Evolutionary conservation across 2,329 filamentous ascomycete genomes (phyloP).

Genomic region (Ascosphaera aggregata): DNA sequence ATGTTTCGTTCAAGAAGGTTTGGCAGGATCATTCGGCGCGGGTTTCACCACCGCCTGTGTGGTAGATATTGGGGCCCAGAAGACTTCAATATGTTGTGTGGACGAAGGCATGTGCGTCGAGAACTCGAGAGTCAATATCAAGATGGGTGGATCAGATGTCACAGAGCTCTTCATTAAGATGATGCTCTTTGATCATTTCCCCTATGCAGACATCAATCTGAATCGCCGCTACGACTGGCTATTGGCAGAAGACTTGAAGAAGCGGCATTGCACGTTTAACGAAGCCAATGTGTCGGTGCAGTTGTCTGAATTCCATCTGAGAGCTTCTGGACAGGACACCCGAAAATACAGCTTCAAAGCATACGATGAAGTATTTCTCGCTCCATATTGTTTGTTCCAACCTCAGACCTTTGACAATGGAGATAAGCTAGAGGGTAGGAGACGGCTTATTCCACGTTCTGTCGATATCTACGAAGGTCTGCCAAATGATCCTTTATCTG

Average conservation of each 20-base stretch:
- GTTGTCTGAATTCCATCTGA: conserved; percentile 71
- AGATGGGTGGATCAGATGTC: conserved; percentile 79
- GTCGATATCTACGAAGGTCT: conserved; percentile 87
- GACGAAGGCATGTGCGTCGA: conserved; percentile 91
- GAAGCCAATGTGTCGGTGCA: conserved; percentile 79
- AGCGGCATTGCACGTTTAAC: conserved; percentile 75
- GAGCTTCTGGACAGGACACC: conserved; percentile 69
- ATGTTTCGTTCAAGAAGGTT: conserved; percentile 88
- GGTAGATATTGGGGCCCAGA: conserved; percentile 89
- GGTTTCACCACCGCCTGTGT: conserved; percentile 88
- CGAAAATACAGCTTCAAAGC: conserved; percentile 90
- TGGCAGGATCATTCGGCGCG: conserved; percentile 84
- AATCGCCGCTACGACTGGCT: conserved; percentile 77
- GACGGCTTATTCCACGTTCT: conserved; percentile 64
- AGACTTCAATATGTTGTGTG: conserved; percentile 91
- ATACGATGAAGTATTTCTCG: conserved; percentile 88
- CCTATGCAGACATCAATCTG: conserved; percentile 85
- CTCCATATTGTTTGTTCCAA: conserved; percentile 79
- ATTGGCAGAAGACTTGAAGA: conserved; percentile 86
- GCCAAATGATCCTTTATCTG: conserved; percentile 72
- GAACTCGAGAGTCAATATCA: conserved; percentile 84
- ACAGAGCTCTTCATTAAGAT: conserved; percentile 92
- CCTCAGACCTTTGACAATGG: conserved; percentile 68
- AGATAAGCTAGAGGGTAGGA: conserved; percentile 53
- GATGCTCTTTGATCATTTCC: conserved; percentile 92